phyloP scores from a whole-genome alignment of 2,329 filamentous ascomycete genomes.

The Ceratocystis eucalypticola region DNA sequence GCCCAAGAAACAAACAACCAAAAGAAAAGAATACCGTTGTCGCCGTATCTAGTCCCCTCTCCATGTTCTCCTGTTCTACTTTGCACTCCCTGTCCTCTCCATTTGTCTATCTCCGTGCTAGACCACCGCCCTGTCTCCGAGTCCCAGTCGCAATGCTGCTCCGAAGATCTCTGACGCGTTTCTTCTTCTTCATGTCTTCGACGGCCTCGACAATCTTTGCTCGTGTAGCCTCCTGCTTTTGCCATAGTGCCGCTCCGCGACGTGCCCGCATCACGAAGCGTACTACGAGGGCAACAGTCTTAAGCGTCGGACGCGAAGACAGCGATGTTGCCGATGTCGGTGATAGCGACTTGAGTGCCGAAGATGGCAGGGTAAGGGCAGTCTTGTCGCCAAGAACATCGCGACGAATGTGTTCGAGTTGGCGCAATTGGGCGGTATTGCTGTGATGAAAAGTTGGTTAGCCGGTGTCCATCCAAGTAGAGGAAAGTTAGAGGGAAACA shows the following conservation, averaged over 20 bases:
- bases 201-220: slow-evolving; percentile 36
- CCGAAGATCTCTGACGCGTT: slow-evolving; percentile 27
- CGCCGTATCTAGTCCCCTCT: neutral
- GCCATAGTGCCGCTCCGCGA: slow-evolving; percentile 36
- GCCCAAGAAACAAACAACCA: no score
- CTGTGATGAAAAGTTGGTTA: slow-evolving; percentile 34
- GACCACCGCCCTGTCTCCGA: slow-evolving; percentile 25
- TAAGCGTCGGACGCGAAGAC: slow-evolving; percentile 27
- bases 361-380: slow-evolving; percentile 20
- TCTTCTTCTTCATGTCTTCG: slow-evolving; percentile 34
- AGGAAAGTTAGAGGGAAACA: slow-evolving; percentile 13
- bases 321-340: neutral
- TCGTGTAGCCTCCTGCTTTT: slow-evolving; percentile 38
- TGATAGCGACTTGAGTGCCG: slow-evolving; percentile 15
- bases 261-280: slow-evolving; percentile 41
- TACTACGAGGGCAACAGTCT: slow-evolving; percentile 34
- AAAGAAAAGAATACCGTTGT: no score
- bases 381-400: slow-evolving; percentile 29
- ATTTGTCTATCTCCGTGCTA: neutral
- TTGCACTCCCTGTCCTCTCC: neutral
- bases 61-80: neutral
- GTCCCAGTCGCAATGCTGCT: slow-evolving; percentile 15
- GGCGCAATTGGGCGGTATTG: slow-evolving; percentile 79
- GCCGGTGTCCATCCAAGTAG: neutral
- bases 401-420: slow-evolving; percentile 64